phyloP scores from a whole-genome alignment of 768 basidiomycete genomes.

The Lactarius pseudohatsudake region DNA sequence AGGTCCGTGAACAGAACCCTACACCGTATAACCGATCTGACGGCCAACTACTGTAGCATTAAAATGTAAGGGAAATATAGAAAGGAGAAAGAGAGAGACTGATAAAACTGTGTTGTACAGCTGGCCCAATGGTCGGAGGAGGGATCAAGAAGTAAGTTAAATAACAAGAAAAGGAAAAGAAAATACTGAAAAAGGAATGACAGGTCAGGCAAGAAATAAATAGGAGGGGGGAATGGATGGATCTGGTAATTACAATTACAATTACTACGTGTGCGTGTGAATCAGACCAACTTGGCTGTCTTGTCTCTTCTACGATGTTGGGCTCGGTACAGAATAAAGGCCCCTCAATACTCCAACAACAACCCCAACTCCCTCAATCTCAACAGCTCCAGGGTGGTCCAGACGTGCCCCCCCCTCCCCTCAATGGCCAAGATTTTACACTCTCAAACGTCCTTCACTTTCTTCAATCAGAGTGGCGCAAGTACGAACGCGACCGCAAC shows the following conservation, averaged over 20 bases:
- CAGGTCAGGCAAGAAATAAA: slow-evolving; percentile 74
- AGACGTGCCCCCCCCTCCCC: slow-evolving; percentile 70
- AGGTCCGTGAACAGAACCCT: slow-evolving; percentile 45
- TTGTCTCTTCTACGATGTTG: slow-evolving; percentile 55
- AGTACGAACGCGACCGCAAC: slow-evolving; percentile 97
- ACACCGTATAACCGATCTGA: background rate
- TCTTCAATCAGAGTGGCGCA: slow-evolving; percentile 96
- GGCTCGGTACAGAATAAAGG: slow-evolving; percentile 55
- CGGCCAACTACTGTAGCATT: slow-evolving; percentile 41
- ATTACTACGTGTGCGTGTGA: slow-evolving; percentile 1
- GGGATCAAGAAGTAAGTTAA: slow-evolving; percentile 83
- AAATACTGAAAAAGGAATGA: slow-evolving; percentile 1
- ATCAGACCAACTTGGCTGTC: background rate
- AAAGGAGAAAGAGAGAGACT: slow-evolving; percentile 20
- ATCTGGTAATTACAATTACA: background rate
- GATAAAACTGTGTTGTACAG: slow-evolving; percentile 38
- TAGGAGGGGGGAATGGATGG: background rate
- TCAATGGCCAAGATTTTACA: slow-evolving; percentile 89
- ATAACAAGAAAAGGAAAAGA: slow-evolving; percentile 1
- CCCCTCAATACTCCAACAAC: slow-evolving; percentile 49
- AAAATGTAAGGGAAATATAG: slow-evolving; percentile 46
- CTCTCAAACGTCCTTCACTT: slow-evolving; percentile 95
- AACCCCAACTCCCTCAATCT: slow-evolving; percentile 50
- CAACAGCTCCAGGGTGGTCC: slow-evolving; percentile 52
- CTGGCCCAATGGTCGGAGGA: slow-evolving; percentile 59